A percentile compares a stretch with the other conserved stretches of the same genome.
Conservation (phyloP, 192 early-diverging fungal genomes). For the Pilaira anomala region DNA sequence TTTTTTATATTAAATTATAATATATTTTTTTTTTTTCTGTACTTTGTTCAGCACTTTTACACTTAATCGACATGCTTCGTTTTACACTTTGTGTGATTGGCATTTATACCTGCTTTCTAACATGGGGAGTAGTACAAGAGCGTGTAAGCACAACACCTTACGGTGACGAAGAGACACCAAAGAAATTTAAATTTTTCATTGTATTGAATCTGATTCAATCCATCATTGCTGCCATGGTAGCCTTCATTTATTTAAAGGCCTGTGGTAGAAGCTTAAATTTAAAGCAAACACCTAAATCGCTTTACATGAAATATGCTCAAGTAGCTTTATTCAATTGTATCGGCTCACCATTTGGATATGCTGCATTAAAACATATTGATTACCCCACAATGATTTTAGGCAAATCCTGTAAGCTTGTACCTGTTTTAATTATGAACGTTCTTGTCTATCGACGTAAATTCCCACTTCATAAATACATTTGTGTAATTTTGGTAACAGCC, state of each 20-base stretch:
- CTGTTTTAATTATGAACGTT: slow-evolving; percentile 94
- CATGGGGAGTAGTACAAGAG: slow-evolving; percentile 95
- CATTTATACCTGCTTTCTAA: slow-evolving; percentile 94
- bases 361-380: slow-evolving; percentile 88
- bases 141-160: slow-evolving; percentile 84
- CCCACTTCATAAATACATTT: slow-evolving; percentile 83
- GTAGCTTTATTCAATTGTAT: slow-evolving; percentile 71
- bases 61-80: slow-evolving; percentile 39
- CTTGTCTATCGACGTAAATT: slow-evolving; percentile 85
- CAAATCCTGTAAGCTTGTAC: slow-evolving; percentile 95
- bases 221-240: slow-evolving; percentile 71
- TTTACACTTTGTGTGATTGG: slow-evolving; percentile 51
- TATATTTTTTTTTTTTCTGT: slow-evolving; percentile 12
- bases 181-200: slow-evolving; percentile 84
- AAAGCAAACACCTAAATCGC: slow-evolving; percentile 11
- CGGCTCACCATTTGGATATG: slow-evolving; percentile 92
- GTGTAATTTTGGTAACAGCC: slow-evolving; percentile 81
- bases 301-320: slow-evolving; percentile 66
- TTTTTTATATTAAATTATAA: too few species aligned
- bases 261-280: slow-evolving; percentile 45
- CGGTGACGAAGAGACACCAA: slow-evolving; percentile 35
- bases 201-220: slow-evolving; percentile 89
- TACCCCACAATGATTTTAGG: slow-evolving; percentile 97
- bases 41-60: neutral
- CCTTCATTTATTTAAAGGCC: slow-evolving; percentile 68